A percentile compares a stretch with the other conserved stretches of the same genome.
Evolutionary conservation across 225 moss, liverwort and hornwort genomes (phyloP).

Genomic region (Asterella californica): DNA sequence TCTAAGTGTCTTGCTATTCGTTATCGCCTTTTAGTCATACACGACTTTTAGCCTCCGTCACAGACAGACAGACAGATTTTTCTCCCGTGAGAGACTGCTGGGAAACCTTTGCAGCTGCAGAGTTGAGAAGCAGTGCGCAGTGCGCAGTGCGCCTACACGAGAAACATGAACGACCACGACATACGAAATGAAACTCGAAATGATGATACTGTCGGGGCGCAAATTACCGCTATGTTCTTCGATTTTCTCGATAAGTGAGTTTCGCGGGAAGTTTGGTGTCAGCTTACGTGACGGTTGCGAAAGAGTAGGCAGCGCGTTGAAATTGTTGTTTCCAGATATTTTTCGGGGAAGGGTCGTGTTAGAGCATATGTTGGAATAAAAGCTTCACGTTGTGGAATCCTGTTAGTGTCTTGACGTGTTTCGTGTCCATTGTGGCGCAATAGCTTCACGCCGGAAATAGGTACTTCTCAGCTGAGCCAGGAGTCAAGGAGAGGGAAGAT

Average conservation of each 20-base stretch:
- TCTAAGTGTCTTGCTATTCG: too few species aligned
- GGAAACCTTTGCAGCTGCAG: too few species aligned
- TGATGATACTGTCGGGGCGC: slow-evolving; percentile 28
- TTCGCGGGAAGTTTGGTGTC: not conserved
- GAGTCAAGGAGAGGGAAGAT: slow-evolving; percentile 34
- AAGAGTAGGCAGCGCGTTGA: not conserved
- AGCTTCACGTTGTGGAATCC: not conserved
- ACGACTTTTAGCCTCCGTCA: too few species aligned
- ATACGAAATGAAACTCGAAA: slow-evolving; percentile 25
- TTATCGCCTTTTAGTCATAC: too few species aligned
- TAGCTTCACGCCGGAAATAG: slow-evolving; percentile 30
- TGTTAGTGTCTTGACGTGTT: not conserved
- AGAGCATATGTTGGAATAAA: too few species aligned
- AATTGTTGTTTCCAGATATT: not conserved
- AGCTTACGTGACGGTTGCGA: not conserved
- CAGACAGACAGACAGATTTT: too few species aligned
- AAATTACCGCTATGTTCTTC: slow-evolving; percentile 23
- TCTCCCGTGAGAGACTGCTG: too few species aligned
- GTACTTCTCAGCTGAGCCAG: slow-evolving; percentile 32
- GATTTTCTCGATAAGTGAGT: slow-evolving; percentile 38
- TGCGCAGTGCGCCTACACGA: not conserved
- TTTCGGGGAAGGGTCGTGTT: not conserved
- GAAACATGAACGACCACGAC: slow-evolving; percentile 27
- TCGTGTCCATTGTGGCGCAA: not conserved
- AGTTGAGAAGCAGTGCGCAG: too few species aligned